These are phyloP conservation scores for Irpex rosettiformis DNA, from an alignment of 1,284 basidiomycete genomes.

Conservation along the genomic window DNA sequence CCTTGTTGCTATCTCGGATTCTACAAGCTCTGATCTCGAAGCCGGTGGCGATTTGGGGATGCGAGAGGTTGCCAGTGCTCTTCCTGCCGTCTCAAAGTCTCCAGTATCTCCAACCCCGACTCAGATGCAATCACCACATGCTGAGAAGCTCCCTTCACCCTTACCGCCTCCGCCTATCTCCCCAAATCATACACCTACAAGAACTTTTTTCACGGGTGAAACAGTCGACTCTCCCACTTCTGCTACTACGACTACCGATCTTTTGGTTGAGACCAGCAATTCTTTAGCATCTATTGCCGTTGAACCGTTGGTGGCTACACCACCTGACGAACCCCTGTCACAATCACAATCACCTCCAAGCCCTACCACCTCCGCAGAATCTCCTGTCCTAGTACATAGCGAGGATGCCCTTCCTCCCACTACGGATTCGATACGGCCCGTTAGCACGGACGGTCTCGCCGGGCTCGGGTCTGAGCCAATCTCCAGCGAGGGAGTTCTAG, in stretches of 20 bases:
- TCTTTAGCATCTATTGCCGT: neutral
- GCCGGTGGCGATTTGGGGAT: conserved; percentile 42
- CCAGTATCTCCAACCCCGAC: neutral
- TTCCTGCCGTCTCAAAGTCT: conserved; percentile 8
- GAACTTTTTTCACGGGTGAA: conserved; percentile 7
- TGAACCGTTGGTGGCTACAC: neutral
- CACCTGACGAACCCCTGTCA: neutral
- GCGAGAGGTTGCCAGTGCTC: conserved; percentile 33
- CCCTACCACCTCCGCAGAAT: conserved; percentile 8
- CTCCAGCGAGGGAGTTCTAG: conserved; percentile 16
- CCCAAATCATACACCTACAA: conserved; percentile 7
- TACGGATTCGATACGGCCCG: conserved; percentile 4
- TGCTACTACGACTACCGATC: conserved; percentile 4
- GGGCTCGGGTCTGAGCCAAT: conserved; percentile 2
- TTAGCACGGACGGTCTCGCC: neutral
- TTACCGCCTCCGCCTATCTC: conserved; percentile 14
- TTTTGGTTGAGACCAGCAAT: conserved; percentile 7
- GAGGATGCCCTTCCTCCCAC: conserved; percentile 11
- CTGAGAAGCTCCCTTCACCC: conserved; percentile 8
- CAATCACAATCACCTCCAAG: neutral
- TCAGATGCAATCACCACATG: neutral
- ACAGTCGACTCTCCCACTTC: conserved; percentile 6
- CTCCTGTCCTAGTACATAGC: conserved; percentile 16
- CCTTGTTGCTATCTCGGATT: conserved; percentile 44
- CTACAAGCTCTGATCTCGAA: conserved; percentile 54